Percentiles rank a stretch among this genome's conserved stretches.
Evolutionary conservation across 2,329 filamentous ascomycete genomes (phyloP).

Genomic region (Elsinoe arachidis): DNA sequence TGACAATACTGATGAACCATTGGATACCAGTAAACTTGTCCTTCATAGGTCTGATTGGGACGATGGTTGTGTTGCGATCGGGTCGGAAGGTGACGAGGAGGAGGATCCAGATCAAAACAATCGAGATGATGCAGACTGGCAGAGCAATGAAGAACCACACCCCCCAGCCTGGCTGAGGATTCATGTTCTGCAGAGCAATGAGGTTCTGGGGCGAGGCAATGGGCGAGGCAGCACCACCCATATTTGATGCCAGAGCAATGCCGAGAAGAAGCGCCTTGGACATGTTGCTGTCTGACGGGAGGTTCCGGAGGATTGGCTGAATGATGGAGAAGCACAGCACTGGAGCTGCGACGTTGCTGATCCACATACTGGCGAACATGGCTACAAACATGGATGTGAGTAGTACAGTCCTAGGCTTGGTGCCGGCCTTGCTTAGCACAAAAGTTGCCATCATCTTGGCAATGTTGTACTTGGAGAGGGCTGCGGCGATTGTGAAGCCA

Average conservation of each 20-base stretch:
- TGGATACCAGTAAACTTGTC: slow-evolving; percentile 83
- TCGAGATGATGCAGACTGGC: slow-evolving; percentile 82
- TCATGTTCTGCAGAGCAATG: slow-evolving; percentile 93
- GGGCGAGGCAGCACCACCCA: slow-evolving; percentile 90
- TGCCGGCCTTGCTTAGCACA: slow-evolving; percentile 91
- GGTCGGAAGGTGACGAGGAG: slow-evolving; percentile 80
- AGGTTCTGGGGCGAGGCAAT: slow-evolving; percentile 98
- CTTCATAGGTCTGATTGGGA: slow-evolving; percentile 81
- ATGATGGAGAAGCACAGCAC: slow-evolving; percentile 98
- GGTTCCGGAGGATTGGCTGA: slow-evolving; percentile 84
- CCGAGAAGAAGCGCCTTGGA: slow-evolving; percentile 91
- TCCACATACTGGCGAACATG: slow-evolving; percentile 97
- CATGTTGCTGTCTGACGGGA: slow-evolving; percentile 84
- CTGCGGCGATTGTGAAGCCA: slow-evolving; percentile 91
- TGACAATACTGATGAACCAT: slow-evolving; percentile 84
- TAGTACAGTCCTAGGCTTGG: slow-evolving; percentile 76
- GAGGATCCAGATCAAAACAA: slow-evolving; percentile 80
- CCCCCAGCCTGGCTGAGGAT: slow-evolving; percentile 81
- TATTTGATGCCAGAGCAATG: slow-evolving; percentile 89
- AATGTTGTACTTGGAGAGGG: slow-evolving; percentile 93
- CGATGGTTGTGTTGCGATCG: slow-evolving; percentile 74
- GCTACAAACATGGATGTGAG: slow-evolving; percentile 99
- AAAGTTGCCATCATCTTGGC: slow-evolving; percentile 96
- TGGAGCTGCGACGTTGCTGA: slow-evolving; percentile 94
- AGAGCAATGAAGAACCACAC: slow-evolving; percentile 96